Evolutionary conservation across 768 basidiomycete genomes (phyloP).

Genomic region (Rhizopogon vulgaris): DNA sequence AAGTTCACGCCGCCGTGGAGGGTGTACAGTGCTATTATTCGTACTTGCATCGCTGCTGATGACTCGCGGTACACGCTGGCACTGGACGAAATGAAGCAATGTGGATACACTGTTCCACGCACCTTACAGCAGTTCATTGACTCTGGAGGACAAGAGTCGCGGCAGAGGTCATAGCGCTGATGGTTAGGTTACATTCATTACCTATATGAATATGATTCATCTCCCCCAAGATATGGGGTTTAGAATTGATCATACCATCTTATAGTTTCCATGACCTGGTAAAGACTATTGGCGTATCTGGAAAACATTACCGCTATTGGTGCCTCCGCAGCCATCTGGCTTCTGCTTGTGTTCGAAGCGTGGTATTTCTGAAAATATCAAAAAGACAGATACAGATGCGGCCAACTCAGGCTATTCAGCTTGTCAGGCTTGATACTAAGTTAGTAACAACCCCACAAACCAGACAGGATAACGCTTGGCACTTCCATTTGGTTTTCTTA

Average conservation of each 20-base stretch:
- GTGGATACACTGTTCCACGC: conserved; percentile 40
- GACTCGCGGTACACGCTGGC: conserved; percentile 64
- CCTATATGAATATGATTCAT: background rate
- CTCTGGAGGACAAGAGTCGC: conserved; percentile 13
- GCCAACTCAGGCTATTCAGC: too few relatives aligned
- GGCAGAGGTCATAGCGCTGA: background rate
- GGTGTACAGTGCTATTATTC: conserved; percentile 56
- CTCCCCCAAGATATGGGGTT: background rate
- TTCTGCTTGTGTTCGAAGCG: too few relatives aligned
- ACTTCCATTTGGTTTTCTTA: too few relatives aligned
- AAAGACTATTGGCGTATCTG: too few relatives aligned
- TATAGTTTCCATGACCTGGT: too few relatives aligned
- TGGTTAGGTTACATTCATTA: background rate
- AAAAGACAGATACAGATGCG: too few relatives aligned
- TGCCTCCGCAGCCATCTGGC: too few relatives aligned
- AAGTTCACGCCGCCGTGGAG: conserved; percentile 44
- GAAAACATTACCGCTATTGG: too few relatives aligned
- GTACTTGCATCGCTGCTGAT: conserved; percentile 45
- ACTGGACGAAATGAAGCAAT: conserved; percentile 63
- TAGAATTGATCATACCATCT: background rate
- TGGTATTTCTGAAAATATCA: too few relatives aligned
- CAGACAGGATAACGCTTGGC: too few relatives aligned
- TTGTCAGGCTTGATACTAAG: too few relatives aligned
- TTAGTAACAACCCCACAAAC: too few relatives aligned
- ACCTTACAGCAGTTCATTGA: conserved; percentile 29